Base-by-base conservation (phyloP, 2,329 filamentous ascomycete genomes). In the Ceratocystis ficicola region DNA sequence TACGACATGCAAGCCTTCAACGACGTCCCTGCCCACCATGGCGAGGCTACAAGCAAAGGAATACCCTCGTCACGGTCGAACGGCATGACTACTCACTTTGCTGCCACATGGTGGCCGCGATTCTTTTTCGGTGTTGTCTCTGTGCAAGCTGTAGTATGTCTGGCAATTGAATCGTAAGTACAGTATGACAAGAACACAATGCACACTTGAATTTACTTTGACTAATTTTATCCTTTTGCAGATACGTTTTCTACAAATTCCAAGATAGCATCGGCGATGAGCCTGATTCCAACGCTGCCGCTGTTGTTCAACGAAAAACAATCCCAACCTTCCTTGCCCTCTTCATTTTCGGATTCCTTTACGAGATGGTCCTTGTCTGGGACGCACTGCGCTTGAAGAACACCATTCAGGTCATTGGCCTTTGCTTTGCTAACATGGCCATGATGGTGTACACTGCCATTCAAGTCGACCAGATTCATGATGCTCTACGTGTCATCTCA, bases 281-380 rank as follows among this genome's bases (percentile, higher is more conserved):
- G 30, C 55, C 61, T 41, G 70, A 74, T 12, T 76, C 78, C 59
- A 72, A 78, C 55, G 72, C 76, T 66, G 73, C 76, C 36, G 69
- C 71, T 62, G 69, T 74, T 17, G 76, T 78, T 55, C 81, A 84
- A 69, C 79, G 81, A 71, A 82, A 81, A 73, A 86, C 92, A 0
- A 96, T 99, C 69, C 93, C 94, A 30, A 97, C 93, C 46, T 97
- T 96, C 77, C 81, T 99, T 67, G 90, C 93, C 28, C 84, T 99
- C 60, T 96, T 97, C 79, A 96, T 96, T 75, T 96, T 99, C 75
- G 94, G 90, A 68, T 97, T 95, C 77, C 76, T 99, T 67, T 99
- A 97, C 77, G 86, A 96, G 73, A 78, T 97, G 41, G 78, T 95
- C 32, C 80, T 99, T 64, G 89, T 94, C 12, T 97, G 91, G 82